Evolutionary conservation across 257 asterid genomes (phyloP).

Genomic region (Lithospermum erythrorhizon): DNA sequence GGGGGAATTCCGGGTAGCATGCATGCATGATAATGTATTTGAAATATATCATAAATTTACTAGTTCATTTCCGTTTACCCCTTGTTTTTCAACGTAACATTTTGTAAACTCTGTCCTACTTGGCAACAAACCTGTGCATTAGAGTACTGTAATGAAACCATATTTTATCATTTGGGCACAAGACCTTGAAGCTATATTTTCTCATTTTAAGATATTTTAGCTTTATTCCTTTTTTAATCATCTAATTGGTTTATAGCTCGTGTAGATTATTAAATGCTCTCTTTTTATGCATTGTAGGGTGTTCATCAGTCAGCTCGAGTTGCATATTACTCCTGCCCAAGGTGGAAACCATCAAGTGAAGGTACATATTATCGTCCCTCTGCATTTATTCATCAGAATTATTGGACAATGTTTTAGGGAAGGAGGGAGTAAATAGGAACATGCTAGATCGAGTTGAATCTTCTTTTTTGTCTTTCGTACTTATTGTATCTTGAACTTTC

Average conservation of each 20-base stretch:
- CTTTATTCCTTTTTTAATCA: not conserved
- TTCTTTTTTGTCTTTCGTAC: not conserved
- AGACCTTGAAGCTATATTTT: too few species aligned
- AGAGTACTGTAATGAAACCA: too few species aligned
- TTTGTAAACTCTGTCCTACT: too few species aligned
- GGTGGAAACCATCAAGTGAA: conserved; percentile 40
- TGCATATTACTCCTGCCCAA: conserved; percentile 38
- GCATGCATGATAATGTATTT: too few species aligned
- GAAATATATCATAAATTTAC: too few species aligned
- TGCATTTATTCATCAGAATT: conserved; percentile 2
- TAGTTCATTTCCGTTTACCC: too few species aligned
- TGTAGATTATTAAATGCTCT: not conserved
- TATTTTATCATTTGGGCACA: too few species aligned
- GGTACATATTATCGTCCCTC: conserved; percentile 30
- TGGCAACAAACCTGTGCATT: too few species aligned
- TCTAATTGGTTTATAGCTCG: not conserved
- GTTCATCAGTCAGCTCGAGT: conserved; percentile 48
- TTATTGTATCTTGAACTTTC: not conserved
- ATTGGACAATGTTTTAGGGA: too few species aligned
- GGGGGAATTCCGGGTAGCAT: too few species aligned
- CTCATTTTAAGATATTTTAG: too few species aligned
- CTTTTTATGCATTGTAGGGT: conserved; percentile 39
- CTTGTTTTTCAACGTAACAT: too few species aligned
- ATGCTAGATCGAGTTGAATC: conserved; percentile 9
- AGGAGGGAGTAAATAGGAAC: conserved; percentile 23